A percentile compares a stretch with the other conserved stretches of the same genome.
Conservation (phyloP, 179 eudicot species). For the Silene coronaria region DNA sequence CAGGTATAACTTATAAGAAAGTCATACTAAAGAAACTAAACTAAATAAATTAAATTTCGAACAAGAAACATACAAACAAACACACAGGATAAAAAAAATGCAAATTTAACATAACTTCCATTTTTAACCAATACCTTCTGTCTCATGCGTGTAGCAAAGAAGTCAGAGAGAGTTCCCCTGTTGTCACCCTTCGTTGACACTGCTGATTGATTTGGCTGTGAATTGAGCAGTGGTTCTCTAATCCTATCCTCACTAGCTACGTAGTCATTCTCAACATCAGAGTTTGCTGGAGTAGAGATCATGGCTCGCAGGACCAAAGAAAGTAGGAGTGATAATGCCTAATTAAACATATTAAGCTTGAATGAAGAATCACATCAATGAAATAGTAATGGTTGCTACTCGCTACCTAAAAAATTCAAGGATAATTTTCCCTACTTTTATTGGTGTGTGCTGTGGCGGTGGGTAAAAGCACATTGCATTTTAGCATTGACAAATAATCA, state of each 20-base stretch:
- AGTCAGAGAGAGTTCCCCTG: constrained; percentile 36
- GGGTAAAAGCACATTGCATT: background rate
- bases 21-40: too few relatives aligned
- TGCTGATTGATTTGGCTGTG: constrained; percentile 41
- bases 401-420: background rate
- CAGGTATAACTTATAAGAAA: too few relatives aligned
- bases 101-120: background rate
- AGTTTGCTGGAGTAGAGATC: constrained; percentile 37
- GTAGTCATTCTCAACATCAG: constrained; percentile 42
- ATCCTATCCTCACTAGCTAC: constrained; percentile 27
- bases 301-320: constrained; percentile 53
- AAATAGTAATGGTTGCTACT: background rate
- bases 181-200: constrained; percentile 31
- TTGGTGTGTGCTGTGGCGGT: background rate
- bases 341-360: constrained; percentile 14
- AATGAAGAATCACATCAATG: background rate
- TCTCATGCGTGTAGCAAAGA: constrained; percentile 56
- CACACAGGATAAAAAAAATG: background rate
- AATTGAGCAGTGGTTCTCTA: constrained; percentile 48
- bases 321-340: constrained; percentile 56
- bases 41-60: too few relatives aligned
- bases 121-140: constrained; percentile 46
- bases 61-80: background rate
- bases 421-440: background rate
- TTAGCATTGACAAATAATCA: background rate